A percentile compares a stretch with the other conserved stretches of the same genome.
Evolutionary conservation across 352 stramenopile species (phyloP).

Genomic region (Peronospora belbahrii): DNA sequence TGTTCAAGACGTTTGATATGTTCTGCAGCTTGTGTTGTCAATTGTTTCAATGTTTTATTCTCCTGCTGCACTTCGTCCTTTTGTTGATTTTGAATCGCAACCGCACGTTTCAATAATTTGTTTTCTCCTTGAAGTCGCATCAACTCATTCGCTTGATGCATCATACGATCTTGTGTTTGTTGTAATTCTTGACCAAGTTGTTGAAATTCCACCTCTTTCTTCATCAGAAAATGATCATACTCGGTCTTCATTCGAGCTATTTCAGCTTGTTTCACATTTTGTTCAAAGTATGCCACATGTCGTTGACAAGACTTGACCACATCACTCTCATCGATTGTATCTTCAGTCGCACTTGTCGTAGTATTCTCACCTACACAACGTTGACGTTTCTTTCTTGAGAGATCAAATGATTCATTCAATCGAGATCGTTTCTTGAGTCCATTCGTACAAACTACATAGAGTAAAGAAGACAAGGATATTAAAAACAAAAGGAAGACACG

Average conservation of each 20-base stretch:
- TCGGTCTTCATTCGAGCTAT: slow-evolving; percentile 71
- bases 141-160: slow-evolving; percentile 42
- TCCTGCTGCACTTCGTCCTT: slow-evolving; percentile 76
- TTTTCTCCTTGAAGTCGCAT: slow-evolving; percentile 75
- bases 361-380: slow-evolving; percentile 21
- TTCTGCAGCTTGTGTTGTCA: slow-evolving; percentile 71
- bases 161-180: slow-evolving; percentile 32
- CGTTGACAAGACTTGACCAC: slow-evolving; percentile 81
- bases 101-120: slow-evolving; percentile 75
- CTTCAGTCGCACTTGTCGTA: slow-evolving; percentile 13
- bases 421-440: slow-evolving; percentile 73
- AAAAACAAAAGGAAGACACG: neutral
- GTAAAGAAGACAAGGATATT: too few species aligned
- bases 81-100: slow-evolving; percentile 84
- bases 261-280: slow-evolving; percentile 76
- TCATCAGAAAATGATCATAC: slow-evolving; percentile 80
- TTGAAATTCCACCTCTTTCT: slow-evolving; percentile 72
- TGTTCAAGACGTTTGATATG: slow-evolving; percentile 84
- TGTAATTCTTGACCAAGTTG: slow-evolving; percentile 45
- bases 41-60: slow-evolving; percentile 61
- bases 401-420: slow-evolving; percentile 47
- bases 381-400: slow-evolving; percentile 51
- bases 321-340: slow-evolving; percentile 37
- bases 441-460: slow-evolving; percentile 50
- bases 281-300: slow-evolving; percentile 85